Conservation (phyloP, 345 rosid species). For the Salix koriyanagi region DNA sequence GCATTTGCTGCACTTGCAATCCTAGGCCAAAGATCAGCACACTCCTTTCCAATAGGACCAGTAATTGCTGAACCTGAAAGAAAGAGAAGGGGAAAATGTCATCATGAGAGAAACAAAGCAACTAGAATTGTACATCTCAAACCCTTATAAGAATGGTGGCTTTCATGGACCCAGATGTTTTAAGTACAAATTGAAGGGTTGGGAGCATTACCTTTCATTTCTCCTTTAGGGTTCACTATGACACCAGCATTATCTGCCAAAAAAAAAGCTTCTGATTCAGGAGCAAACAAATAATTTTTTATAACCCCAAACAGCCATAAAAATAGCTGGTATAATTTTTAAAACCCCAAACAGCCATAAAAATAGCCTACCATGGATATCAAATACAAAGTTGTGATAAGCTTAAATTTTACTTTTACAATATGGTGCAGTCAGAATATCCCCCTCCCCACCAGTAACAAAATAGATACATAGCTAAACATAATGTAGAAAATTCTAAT, state of each 20-base stretch:
- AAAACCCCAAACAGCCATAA: not conserved
- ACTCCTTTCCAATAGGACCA: slow-evolving; percentile 91
- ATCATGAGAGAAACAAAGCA: not conserved
- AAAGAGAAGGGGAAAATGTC: not conserved
- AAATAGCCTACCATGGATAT: not conserved
- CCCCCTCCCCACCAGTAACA: not conserved
- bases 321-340: no score
- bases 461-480: not conserved
- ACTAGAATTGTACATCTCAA: not conserved
- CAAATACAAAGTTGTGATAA: not conserved
- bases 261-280: slow-evolving; percentile 6
- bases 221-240: slow-evolving; percentile 88
- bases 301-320: not conserved
- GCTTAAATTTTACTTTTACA: not conserved
- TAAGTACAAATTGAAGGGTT: not conserved
- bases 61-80: slow-evolving; percentile 78
- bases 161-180: no score
- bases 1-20: slow-evolving; percentile 80
- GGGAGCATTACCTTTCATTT: slow-evolving; percentile 94
- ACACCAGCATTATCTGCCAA: slow-evolving; percentile 87
- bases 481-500: not conserved
- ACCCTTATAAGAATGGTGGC: not conserved
- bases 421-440: not conserved
- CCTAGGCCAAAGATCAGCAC: slow-evolving; percentile 95
- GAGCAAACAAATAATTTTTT: not conserved